A percentile compares a stretch with the other conserved stretches of the same genome.
phyloP scores from a whole-genome alignment of 306 rosid species.

The Castanea crenata region DNA sequence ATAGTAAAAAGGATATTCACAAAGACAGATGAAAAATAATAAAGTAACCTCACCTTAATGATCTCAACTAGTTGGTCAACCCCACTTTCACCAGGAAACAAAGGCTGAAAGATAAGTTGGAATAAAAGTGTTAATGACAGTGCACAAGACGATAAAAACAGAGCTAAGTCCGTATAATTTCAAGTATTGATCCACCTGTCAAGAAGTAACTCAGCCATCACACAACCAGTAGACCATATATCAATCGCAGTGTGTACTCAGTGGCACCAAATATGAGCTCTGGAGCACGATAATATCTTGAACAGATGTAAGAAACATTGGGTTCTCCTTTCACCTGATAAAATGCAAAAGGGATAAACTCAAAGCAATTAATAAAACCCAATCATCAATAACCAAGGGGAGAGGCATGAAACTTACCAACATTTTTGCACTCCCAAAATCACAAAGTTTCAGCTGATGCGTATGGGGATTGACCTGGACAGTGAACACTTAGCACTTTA shows the following conservation, averaged over 20 bases:
- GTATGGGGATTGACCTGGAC: constrained; percentile 97
- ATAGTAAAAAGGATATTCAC: background rate
- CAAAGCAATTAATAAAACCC: constrained; percentile 8
- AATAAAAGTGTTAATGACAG: constrained; percentile 7
- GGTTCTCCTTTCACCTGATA: constrained; percentile 98
- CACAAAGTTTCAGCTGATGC: constrained; percentile 95
- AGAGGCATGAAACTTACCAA: constrained; percentile 57
- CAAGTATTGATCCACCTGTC: constrained; percentile 63
- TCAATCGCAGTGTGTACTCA: constrained; percentile 97
- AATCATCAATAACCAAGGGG: constrained; percentile 15
- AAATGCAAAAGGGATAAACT: constrained; percentile 27
- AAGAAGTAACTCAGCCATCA: constrained; percentile 96
- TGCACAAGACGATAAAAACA: constrained; percentile 2
- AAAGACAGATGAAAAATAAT: background rate
- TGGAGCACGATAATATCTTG: constrained; percentile 98
- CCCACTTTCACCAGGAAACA: constrained; percentile 99
- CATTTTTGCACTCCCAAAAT: constrained; percentile 98
- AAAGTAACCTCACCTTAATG: constrained; percentile 64
- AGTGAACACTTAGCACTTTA: constrained; percentile 31
- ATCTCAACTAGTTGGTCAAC: constrained; percentile 99
- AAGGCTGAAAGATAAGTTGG: constrained; percentile 66
- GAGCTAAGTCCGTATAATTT: constrained; percentile 12
- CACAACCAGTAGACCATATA: constrained; percentile 99
- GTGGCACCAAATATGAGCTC: constrained; percentile 99
- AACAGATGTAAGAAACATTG: constrained; percentile 96